Base-by-base conservation (phyloP, 768 basidiomycete species). In the Russula compacta region DNA sequence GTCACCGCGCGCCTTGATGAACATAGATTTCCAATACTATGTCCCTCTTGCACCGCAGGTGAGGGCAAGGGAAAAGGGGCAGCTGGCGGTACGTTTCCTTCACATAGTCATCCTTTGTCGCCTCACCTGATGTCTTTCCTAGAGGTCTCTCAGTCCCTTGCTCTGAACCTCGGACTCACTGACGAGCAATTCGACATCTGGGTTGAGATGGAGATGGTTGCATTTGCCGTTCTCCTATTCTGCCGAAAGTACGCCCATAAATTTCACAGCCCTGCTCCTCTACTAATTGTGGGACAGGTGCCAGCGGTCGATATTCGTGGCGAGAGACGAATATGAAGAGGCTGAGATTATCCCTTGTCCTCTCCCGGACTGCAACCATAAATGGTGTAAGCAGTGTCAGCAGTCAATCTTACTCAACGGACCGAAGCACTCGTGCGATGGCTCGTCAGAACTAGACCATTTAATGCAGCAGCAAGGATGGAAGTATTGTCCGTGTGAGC, bases 1-100 rank as follows among this genome's bases (percentile, higher is more conserved):
- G 71, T 80, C 12, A 65, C 65, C 35, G 72, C 77, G 6, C 79
- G 79, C 69, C 73, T 87, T 19, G 72, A 74, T 15, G 81, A 83
- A 40, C 77, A 76, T 55, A 77, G 76, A 10, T 86, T 78, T 51
- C 86, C 86, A 4, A 79, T 87, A 35, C 67, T 79, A 12, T 87
- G 86, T 69, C 86, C 86, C 1, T 66, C 78, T 36, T 88, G 86
- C 61, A 70, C 73, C 14, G 69, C 73, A 15, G 67, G 71, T 35
- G 67, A 63, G 10, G 60, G 68, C 14, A 59, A 43, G 40, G 59
- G 56, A 12, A 57, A 59, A 53, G 53, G 38, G 5, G 66, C 68
- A 15, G 72, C 73, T n/a, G 70, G 71, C 48, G 72, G 77, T 76
- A 69, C 63, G 74, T 61, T 51, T 7, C 50, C 15, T 29, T 33